A percentile compares a stretch with the other conserved stretches of the same genome.
Conservation (phyloP, 345 rosid genomes). For the sweet orange (Citrus sinensis) region DNA sequence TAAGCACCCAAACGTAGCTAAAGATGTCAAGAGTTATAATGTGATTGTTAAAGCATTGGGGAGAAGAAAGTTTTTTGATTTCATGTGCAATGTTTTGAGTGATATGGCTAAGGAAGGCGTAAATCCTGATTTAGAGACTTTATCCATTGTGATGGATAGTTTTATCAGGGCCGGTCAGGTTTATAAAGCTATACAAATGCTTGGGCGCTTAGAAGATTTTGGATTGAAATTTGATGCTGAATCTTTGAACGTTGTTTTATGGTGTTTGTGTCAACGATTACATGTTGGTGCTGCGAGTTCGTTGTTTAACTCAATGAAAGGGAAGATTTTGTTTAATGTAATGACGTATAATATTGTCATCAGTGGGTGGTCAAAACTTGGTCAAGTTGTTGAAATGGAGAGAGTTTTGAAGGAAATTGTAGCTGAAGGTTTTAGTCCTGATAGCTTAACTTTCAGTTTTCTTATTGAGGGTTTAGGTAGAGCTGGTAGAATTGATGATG, state of each 20-base stretch:
- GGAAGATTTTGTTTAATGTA: constrained; percentile 43
- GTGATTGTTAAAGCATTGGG: constrained; percentile 67
- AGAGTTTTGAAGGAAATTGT: constrained; percentile 61
- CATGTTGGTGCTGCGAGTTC: constrained; percentile 72
- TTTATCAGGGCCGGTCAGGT: constrained; percentile 49
- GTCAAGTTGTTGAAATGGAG: constrained; percentile 54
- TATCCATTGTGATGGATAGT: constrained; percentile 56
- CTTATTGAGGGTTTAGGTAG: constrained; percentile 80
- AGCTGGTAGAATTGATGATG: constrained; percentile 62
- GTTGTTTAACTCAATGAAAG: constrained; percentile 46
- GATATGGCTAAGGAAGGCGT: constrained; percentile 40
- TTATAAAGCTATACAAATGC: constrained; percentile 48
- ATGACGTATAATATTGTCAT: constrained; percentile 57
- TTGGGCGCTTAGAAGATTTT: constrained; percentile 45
- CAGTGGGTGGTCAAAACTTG: constrained; percentile 77
- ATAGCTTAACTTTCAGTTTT: constrained; percentile 50
- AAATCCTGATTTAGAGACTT: constrained; percentile 38
- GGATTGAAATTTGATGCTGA: constrained; percentile 51
- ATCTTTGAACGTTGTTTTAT: constrained; percentile 63
- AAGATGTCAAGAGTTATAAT: constrained; percentile 44
- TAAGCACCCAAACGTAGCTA: constrained; percentile 40
- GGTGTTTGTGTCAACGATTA: constrained; percentile 60
- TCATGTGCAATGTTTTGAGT: constrained; percentile 39
- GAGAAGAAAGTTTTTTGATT: constrained; percentile 60
- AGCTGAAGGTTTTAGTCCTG: constrained; percentile 48